A percentile compares a stretch with the other conserved stretches of the same genome.
Evolutionary conservation across 495 filamentous ascomycete genomes (phyloP).

Genomic region (Lepraria neglecta): DNA sequence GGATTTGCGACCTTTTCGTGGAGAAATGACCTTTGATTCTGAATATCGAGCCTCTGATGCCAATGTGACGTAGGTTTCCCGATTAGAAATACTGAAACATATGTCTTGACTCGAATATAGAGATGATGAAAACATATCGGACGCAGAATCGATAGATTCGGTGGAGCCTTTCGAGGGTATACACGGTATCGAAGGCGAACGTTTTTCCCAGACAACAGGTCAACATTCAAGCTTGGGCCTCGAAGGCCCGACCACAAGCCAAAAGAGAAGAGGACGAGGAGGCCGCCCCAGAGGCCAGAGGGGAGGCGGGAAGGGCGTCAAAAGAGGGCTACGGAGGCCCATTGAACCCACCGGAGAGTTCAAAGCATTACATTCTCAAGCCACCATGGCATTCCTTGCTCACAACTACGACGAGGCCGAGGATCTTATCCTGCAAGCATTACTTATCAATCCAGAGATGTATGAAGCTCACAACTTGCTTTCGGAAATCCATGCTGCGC

Average conservation of each 20-base stretch:
- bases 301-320: conserved; percentile 45
- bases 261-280: background rate
- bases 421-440: conserved; percentile 57
- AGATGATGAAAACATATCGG: conserved; percentile 22
- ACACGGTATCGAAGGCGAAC: background rate
- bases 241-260: background rate
- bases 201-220: background rate
- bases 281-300: conserved; percentile 28
- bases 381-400: conserved; percentile 62
- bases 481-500: conserved; percentile 62
- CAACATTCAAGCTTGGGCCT: background rate
- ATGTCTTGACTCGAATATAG: conserved; percentile 12
- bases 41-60: conserved; percentile 20
- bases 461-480: conserved; percentile 70
- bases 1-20: background rate
- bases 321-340: conserved; percentile 62
- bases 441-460: conserved; percentile 78
- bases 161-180: background rate
- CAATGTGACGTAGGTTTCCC: conserved; percentile 11
- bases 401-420: conserved; percentile 59
- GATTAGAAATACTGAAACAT: background rate
- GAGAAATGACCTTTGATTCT: conserved; percentile 16
- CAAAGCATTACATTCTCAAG: conserved; percentile 62
- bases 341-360: conserved; percentile 69
- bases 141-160: conserved; percentile 10